These are phyloP conservation scores for Bisporella sp. DNA, from an alignment of 2,329 filamentous ascomycete species.

Conservation along the genomic window DNA sequence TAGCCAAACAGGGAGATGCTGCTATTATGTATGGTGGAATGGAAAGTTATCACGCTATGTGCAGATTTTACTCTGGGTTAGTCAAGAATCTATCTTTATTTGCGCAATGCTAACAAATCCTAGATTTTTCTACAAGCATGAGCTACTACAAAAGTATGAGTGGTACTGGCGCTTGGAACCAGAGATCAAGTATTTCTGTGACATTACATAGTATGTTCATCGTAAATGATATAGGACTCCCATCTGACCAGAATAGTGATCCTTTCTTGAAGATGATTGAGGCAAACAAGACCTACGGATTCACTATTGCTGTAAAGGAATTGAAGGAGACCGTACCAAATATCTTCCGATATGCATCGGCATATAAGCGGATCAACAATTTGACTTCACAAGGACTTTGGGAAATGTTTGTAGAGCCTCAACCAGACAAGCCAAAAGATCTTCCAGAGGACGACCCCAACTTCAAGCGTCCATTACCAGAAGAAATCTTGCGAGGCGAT, in stretches of 20 bases:
- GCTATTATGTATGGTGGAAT: slow-evolving; percentile 99
- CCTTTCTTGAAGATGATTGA: slow-evolving; percentile 94
- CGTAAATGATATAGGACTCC: not conserved
- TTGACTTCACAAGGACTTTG: slow-evolving; percentile 86
- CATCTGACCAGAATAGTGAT: slow-evolving; percentile 52
- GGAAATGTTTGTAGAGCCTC: slow-evolving; percentile 95
- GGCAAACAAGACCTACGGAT: slow-evolving; percentile 94
- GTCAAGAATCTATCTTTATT: slow-evolving; percentile 22
- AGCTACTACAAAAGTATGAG: slow-evolving; percentile 90
- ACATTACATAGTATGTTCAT: slow-evolving; percentile 83
- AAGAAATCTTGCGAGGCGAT: slow-evolving; percentile 74
- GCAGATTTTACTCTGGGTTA: slow-evolving; percentile 95
- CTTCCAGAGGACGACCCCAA: slow-evolving; percentile 55
- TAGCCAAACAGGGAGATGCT: slow-evolving; percentile 90
- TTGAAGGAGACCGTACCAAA: slow-evolving; percentile 96
- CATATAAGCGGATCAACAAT: slow-evolving; percentile 90
- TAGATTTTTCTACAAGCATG: slow-evolving; percentile 95
- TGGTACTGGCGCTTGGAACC: slow-evolving; percentile 99
- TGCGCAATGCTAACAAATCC: slow-evolving; percentile 11
- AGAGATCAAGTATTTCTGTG: slow-evolving; percentile 99
- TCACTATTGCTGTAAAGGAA: slow-evolving; percentile 98
- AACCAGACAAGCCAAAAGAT: slow-evolving; percentile 50
- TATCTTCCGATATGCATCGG: slow-evolving; percentile 97
- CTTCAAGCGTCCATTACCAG: slow-evolving; percentile 62
- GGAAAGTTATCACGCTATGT: slow-evolving; percentile 99